These are phyloP conservation scores for Gaertneriomyces sp. DNA, from an alignment of 192 early-diverging fungal genomes.

Conservation along the genomic window DNA sequence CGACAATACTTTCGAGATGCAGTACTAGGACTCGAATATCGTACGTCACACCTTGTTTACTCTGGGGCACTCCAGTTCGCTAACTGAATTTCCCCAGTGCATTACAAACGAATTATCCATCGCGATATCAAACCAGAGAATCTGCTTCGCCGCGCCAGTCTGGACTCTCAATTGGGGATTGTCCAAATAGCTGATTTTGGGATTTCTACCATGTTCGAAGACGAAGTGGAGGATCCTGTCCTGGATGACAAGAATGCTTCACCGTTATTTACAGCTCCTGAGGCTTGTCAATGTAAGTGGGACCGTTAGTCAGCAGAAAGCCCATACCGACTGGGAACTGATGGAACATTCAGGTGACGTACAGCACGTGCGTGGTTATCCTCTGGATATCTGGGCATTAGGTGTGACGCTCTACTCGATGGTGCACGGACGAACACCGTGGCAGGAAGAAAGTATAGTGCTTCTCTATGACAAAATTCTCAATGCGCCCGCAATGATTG, in stretches of 20 bases:
- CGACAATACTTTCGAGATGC: constrained; percentile 57
- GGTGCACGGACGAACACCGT: constrained; percentile 53
- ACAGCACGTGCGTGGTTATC: constrained; percentile 37
- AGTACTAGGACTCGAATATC: constrained; percentile 56
- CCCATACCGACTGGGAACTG: too few species aligned
- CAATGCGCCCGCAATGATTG: constrained; percentile 25
- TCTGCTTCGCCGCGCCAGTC: constrained; percentile 37
- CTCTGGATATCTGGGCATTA: constrained; percentile 57
- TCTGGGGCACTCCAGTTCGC: neutral
- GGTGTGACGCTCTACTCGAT: constrained; percentile 59
- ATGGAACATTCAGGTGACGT: constrained; percentile 7
- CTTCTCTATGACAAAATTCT: constrained; percentile 44
- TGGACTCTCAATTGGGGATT: constrained; percentile 17
- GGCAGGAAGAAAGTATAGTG: constrained; percentile 41
- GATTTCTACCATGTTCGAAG: constrained; percentile 56
- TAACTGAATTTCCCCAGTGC: constrained; percentile 37
- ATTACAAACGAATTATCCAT: constrained; percentile 56
- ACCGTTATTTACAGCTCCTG: constrained; percentile 53
- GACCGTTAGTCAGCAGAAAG: too few species aligned
- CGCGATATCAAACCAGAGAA: constrained; percentile 62
- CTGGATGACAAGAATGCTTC: constrained; percentile 50
- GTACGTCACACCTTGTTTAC: constrained; percentile 32
- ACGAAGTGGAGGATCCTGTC: constrained; percentile 41
- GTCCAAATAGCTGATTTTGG: constrained; percentile 63
- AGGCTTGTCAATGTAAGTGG: constrained; percentile 47